Evolutionary conservation across 805 yeast genomes (phyloP), one percentile per base, ranked within the genome.

Genomic region (Candida quercuum): DNA sequence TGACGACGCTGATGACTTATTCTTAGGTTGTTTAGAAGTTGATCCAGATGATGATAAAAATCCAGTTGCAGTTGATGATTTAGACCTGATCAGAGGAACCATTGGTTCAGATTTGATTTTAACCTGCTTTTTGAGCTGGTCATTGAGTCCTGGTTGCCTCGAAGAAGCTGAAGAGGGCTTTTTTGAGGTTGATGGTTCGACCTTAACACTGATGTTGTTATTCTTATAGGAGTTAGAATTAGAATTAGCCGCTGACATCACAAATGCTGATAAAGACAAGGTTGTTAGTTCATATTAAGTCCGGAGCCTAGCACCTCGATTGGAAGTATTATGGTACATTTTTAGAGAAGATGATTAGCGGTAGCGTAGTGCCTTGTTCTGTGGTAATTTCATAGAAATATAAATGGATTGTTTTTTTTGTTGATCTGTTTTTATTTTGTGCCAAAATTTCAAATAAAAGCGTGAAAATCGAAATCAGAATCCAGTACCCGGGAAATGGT

Each of bases 21-120:
- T 6, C 7, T 8, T 10, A 11, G 11, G 28, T 14, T 27, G 30
- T 27, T 27, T 27, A 14, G 30, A 27, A 11, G 12, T 13, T 19
- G 6, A 7, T 5, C 12, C 4, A 19, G 32, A 16, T 5, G 17
- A n/a, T 13, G 23, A 18, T 12, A 24, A 19, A 19, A 22, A 10
- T 14, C 14, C 9, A n/a, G 14, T 27, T 5, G 18, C 4, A 5
- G 32, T 29, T 19, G 32, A 24, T 16, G 20, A 29, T 29, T 29
- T 29, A 4, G 32, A 29, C n/a, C 20, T 29, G 17, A 19, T 19
- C 32, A 29, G n/a, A 11, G 32, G 32, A 13, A 29, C 5, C 12
- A 16, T 4, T 9, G 52, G 48, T 30, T 50, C 53, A 5, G 30
- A 3, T 32, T 50, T 50, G 39, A 50, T 42, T 40, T 36, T 45